phyloP scores from a whole-genome alignment of 2,329 filamentous ascomycete species.

The Nothophoma quercina region DNA sequence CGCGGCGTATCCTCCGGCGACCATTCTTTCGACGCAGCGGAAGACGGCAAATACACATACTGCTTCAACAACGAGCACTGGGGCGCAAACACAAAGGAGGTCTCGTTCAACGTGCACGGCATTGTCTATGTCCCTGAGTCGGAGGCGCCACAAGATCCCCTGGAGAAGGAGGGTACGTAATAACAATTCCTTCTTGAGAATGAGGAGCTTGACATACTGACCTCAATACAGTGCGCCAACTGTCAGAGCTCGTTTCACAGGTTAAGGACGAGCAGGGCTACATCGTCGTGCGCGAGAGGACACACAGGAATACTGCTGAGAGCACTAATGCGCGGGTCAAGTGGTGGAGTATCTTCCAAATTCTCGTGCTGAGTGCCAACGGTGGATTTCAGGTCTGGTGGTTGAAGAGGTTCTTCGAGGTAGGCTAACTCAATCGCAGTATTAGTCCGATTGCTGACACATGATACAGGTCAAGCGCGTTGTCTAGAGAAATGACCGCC shows the following conservation, averaged over 20 bases:
- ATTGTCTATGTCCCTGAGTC: conserved; percentile 95
- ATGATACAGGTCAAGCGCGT: conserved; percentile 43
- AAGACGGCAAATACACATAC: conserved; percentile 91
- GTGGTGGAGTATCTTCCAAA: conserved; percentile 99
- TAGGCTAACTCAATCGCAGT: conserved; percentile 38
- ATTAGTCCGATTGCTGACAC: conserved; percentile 25
- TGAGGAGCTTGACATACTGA: conserved; percentile 20
- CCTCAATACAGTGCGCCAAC: conserved; percentile 69
- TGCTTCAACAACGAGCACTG: conserved; percentile 99
- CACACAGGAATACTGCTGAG: conserved; percentile 97
- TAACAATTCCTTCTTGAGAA: background rate
- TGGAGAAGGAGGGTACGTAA: conserved; percentile 83
- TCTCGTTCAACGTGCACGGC: conserved; percentile 98
- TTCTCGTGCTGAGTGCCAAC: conserved; percentile 86
- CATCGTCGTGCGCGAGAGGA: conserved; percentile 93
- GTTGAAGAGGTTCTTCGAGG: conserved; percentile 97
- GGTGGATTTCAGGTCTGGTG: conserved; percentile 99
- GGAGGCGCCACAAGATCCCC: conserved; percentile 82
- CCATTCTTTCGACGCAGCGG: conserved; percentile 84
- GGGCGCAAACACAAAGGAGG: conserved; percentile 95
- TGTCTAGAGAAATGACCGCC: conserved; percentile 25
- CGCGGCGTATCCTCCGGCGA: conserved; percentile 87
- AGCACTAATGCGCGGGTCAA: conserved; percentile 97
- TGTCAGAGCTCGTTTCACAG: conserved; percentile 85
- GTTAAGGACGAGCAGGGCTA: conserved; percentile 99